phyloP scores from a whole-genome alignment of 2,329 filamentous ascomycete species.

The Ceratocystis harringtonii region DNA sequence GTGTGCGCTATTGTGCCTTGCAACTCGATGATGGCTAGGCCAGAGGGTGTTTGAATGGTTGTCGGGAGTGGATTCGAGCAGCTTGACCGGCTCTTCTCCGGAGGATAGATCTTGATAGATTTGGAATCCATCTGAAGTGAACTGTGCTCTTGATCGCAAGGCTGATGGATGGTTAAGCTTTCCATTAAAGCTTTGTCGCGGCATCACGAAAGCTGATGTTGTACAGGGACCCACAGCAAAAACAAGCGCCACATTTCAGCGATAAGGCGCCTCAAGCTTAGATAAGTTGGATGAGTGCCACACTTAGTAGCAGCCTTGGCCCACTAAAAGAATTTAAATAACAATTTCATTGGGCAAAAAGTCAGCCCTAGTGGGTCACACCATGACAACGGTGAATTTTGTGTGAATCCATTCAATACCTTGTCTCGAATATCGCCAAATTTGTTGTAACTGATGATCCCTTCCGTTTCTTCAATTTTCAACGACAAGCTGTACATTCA shows the following conservation, averaged over 20 bases:
- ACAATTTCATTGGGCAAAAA: conserved; percentile 8
- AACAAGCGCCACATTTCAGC: not conserved
- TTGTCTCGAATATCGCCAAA: conserved; percentile 10
- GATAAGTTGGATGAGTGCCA: conserved; percentile 5
- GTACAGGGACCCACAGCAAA: not conserved
- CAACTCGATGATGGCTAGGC: conserved; percentile 78
- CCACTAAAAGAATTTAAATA: not conserved
- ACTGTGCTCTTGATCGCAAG: not conserved
- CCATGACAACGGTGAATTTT: conserved; percentile 4
- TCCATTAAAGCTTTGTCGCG: not conserved
- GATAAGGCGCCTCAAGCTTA: too few relatives aligned
- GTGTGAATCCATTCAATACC: conserved; percentile 7
- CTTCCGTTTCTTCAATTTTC: conserved; percentile 4
- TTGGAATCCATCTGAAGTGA: not conserved
- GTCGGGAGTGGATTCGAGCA: conserved; percentile 50
- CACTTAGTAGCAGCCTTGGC: not conserved
- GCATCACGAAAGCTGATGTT: not conserved
- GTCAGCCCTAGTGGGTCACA: conserved; percentile 17
- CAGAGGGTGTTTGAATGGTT: conserved; percentile 77
- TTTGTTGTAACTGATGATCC: conserved; percentile 7
- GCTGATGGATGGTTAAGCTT: not conserved
- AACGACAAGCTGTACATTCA: conserved; percentile 17
- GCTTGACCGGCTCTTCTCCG: conserved; percentile 18
- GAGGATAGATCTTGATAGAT: conserved; percentile 29
- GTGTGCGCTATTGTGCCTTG: conserved; percentile 67